Evolutionary conservation across 2,329 filamentous ascomycete species (phyloP).

Genomic region (Ophiocordyceps unilateralis): DNA sequence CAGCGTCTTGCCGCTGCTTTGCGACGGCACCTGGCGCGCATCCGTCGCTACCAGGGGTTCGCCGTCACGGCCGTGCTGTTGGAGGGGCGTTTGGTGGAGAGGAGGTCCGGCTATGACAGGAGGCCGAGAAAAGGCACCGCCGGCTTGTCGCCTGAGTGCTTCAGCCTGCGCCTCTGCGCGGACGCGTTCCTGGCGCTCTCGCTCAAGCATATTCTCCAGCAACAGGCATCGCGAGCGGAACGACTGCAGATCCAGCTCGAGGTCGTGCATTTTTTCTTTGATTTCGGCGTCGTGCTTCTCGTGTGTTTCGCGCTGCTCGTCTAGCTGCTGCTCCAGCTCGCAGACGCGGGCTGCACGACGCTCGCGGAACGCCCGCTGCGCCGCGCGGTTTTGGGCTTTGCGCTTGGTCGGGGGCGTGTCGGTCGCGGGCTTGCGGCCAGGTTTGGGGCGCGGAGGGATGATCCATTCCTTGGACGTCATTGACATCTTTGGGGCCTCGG

Average conservation of each 20-base stretch:
- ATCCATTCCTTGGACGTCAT: slow-evolving; percentile 78
- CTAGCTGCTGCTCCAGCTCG: slow-evolving; percentile 51
- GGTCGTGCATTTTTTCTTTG: slow-evolving; percentile 35
- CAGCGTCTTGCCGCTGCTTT: slow-evolving; percentile 26
- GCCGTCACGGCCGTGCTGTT: slow-evolving; percentile 11
- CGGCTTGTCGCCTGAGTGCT: slow-evolving; percentile 12
- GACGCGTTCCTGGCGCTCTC: slow-evolving; percentile 32
- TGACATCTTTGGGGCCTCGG: slow-evolving; percentile 32
- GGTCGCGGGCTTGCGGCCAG: slow-evolving; percentile 82
- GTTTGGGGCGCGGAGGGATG: slow-evolving; percentile 69
- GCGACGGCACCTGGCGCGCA: slow-evolving; percentile 8
- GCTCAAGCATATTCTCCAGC: slow-evolving; percentile 46
- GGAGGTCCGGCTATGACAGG: slow-evolving; percentile 10
- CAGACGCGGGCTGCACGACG: slow-evolving; percentile 70
- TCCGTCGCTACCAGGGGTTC: slow-evolving; percentile 10
- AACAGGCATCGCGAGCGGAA: slow-evolving; percentile 43
- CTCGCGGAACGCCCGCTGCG: slow-evolving; percentile 81
- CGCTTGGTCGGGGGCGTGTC: slow-evolving; percentile 87
- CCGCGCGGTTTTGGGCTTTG: slow-evolving; percentile 85
- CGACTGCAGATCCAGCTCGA: slow-evolving; percentile 51
- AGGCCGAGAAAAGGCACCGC: slow-evolving; percentile 12
- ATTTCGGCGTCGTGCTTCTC: slow-evolving; percentile 40
- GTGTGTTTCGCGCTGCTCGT: slow-evolving; percentile 39
- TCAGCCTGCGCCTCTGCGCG: slow-evolving; percentile 23
- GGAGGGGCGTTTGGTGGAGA: slow-evolving; percentile 10